Conservation (phyloP, 2,329 filamentous ascomycete species). For the Pyrenophora seminiperda region DNA sequence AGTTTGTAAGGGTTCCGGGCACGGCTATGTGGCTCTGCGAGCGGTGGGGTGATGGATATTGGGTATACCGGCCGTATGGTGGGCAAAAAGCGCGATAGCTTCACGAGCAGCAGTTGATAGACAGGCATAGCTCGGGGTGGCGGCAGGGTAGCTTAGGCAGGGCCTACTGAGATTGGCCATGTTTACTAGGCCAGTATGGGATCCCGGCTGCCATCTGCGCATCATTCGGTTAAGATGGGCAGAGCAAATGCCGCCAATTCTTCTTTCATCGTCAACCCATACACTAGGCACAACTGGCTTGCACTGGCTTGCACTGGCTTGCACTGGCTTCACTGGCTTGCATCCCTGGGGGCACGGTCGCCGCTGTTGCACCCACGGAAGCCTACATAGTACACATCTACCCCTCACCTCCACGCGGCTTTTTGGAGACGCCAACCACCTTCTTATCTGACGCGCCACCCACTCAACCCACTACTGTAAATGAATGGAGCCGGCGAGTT, state of each 20-base stretch:
- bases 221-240: slow-evolving; percentile 7
- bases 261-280: slow-evolving; percentile 18
- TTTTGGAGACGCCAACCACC: slow-evolving; percentile 19
- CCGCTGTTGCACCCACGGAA: slow-evolving; percentile 7
- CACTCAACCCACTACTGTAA: slow-evolving; percentile 35
- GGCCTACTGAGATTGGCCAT: slow-evolving; percentile 1
- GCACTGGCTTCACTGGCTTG: too few relatives aligned
- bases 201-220: neutral
- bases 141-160: neutral
- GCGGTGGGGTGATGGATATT: neutral
- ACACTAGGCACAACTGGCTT: slow-evolving; percentile 21
- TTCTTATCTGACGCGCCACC: slow-evolving; percentile 27
- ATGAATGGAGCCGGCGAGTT: slow-evolving; percentile 50
- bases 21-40: neutral
- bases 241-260: slow-evolving; percentile 13
- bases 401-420: slow-evolving; percentile 23
- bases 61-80: neutral
- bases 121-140: slow-evolving; percentile 1
- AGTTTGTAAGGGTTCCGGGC: neutral
- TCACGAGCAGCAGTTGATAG: too few relatives aligned
- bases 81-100: neutral
- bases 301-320: too few relatives aligned
- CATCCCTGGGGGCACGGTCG: slow-evolving; percentile 6
- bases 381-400: slow-evolving; percentile 16
- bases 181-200: neutral